Percentiles rank a stretch among this genome's conserved stretches.
phyloP scores from a whole-genome alignment of 169 alveolate species.

The Cryptosporidium viatorum region DNA sequence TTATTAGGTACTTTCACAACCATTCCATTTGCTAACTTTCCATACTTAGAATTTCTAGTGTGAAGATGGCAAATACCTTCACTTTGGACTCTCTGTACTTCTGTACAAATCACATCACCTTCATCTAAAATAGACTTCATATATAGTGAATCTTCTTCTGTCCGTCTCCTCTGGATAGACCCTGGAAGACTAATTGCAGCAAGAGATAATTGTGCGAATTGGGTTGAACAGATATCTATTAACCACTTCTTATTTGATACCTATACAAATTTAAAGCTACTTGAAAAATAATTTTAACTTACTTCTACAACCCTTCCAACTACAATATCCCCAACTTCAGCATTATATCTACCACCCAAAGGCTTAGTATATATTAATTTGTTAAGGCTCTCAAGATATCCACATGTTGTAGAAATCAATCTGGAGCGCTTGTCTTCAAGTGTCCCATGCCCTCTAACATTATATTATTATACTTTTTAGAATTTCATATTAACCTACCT shows the following conservation, averaged over 20 bases:
- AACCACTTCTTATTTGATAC: slow-evolving; percentile 84
- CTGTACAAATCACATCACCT: slow-evolving; percentile 91
- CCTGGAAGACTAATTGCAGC: slow-evolving; percentile 91
- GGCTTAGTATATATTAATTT: slow-evolving; percentile 88
- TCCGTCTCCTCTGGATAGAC: slow-evolving; percentile 88
- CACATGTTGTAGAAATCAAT: slow-evolving; percentile 56
- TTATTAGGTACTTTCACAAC: slow-evolving; percentile 87
- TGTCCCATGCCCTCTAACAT: slow-evolving; percentile 65
- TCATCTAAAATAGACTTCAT: slow-evolving; percentile 91
- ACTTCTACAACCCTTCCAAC: slow-evolving; percentile 87
- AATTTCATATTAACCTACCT: slow-evolving; percentile 15
- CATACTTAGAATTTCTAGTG: slow-evolving; percentile 91
- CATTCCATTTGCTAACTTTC: slow-evolving; percentile 90
- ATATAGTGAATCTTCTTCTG: slow-evolving; percentile 90
- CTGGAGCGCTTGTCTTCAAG: slow-evolving; percentile 23
- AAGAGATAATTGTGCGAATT: slow-evolving; percentile 88
- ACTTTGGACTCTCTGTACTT: slow-evolving; percentile 88
- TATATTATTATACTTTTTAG: not conserved
- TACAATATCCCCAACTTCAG: slow-evolving; percentile 87
- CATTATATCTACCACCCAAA: slow-evolving; percentile 84
- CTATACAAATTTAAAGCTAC: not conserved
- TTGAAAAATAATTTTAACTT: slow-evolving; percentile 27
- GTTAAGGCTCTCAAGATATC: slow-evolving; percentile 76
- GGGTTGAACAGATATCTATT: slow-evolving; percentile 90
- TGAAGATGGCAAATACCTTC: slow-evolving; percentile 89